Percentiles rank a stretch among this genome's conserved stretches.
These are phyloP conservation scores for Alternaria viburni DNA, from an alignment of 2,329 filamentous ascomycete species.

Conservation along the genomic window DNA sequence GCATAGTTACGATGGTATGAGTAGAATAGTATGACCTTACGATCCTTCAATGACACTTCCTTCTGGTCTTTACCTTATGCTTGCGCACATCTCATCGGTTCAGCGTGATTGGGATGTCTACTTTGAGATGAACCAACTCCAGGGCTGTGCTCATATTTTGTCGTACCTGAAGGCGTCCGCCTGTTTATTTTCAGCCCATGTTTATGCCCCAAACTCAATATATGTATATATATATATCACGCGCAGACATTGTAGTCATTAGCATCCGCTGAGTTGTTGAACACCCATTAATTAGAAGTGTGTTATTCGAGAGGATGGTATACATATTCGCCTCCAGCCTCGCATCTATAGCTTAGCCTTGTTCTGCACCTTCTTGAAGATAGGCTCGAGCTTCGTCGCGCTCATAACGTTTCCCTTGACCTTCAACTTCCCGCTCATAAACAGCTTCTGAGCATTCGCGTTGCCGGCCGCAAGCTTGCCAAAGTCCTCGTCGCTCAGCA, in stretches of 20 bases:
- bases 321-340: neutral
- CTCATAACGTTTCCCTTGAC: constrained; percentile 99
- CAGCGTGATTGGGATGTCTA: neutral
- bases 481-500: constrained; percentile 86
- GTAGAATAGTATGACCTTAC: neutral
- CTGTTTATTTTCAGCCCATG: neutral
- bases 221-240: neutral
- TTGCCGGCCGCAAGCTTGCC: constrained; percentile 81
- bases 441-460: constrained; percentile 91
- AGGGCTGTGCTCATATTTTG: neutral
- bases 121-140: neutral
- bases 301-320: neutral
- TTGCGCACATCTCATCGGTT: neutral
- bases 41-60: neutral
- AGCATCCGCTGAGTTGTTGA: rapidly evolving
- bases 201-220: neutral
- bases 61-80: neutral
- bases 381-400: constrained; percentile 93
- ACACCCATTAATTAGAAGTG: neutral
- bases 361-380: constrained; percentile 56
- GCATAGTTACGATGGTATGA: constrained; percentile 1
- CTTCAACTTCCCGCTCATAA: constrained; percentile 99
- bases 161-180: neutral
- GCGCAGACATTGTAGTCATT: neutral
- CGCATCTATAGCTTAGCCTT: constrained; percentile 45